phyloP scores from a whole-genome alignment of 1,284 basidiomycete species.

The Neolentinus lepideus region DNA sequence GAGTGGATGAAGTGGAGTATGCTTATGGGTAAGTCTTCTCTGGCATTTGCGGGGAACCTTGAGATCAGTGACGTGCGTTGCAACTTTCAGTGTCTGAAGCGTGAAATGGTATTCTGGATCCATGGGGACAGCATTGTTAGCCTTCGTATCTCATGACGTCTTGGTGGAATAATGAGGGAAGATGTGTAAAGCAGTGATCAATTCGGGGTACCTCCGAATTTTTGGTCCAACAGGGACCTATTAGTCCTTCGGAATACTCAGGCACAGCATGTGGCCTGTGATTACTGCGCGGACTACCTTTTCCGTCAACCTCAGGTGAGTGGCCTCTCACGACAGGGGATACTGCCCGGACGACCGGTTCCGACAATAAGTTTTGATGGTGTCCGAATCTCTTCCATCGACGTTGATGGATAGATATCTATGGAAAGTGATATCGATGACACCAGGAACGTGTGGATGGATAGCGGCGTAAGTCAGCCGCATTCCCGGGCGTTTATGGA shows the following conservation, averaged over 20 bases:
- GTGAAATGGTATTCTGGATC: not conserved
- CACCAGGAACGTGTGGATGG: no score
- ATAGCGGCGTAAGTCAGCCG: no score
- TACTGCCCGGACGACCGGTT: no score
- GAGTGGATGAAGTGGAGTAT: constrained; percentile 84
- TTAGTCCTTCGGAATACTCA: not conserved
- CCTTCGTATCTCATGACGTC: not conserved
- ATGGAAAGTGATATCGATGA: no score
- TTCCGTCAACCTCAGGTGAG: no score
- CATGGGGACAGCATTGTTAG: not conserved
- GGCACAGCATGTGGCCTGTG: no score
- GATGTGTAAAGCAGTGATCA: not conserved
- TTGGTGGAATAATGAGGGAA: not conserved
- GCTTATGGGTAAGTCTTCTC: constrained; percentile 62
- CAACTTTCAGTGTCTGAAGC: not conserved
- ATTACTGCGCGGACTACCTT: no score
- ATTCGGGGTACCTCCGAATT: not conserved
- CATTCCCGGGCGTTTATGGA: no score
- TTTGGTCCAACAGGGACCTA: not conserved
- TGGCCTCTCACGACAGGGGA: no score
- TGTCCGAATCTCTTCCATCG: no score
- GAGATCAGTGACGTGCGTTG: not conserved
- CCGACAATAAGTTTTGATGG: no score
- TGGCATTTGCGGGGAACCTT: not conserved
- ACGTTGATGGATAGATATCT: no score